Evolutionary conservation across 176 grass and related monocot species (phyloP).

Genomic region (Musa acuminata): DNA sequence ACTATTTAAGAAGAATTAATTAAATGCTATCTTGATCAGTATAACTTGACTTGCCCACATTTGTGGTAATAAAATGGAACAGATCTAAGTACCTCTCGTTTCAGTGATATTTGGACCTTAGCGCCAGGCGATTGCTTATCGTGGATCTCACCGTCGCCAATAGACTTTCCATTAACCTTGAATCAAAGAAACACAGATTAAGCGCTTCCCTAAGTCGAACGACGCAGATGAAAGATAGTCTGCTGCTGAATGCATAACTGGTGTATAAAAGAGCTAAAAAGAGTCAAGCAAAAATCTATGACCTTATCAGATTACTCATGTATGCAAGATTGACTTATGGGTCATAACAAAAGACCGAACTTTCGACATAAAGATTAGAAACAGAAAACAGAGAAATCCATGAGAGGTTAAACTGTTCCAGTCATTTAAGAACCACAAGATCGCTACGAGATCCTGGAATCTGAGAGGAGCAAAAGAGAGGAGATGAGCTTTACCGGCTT

Average conservation of each 20-base stretch:
- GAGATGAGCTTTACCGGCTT: conserved; percentile 29
- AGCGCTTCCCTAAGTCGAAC: conserved; percentile 18
- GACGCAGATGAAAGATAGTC: not conserved
- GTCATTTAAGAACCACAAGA: not conserved
- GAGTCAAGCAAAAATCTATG: not conserved
- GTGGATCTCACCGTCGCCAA: conserved; percentile 24
- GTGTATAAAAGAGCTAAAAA: not conserved
- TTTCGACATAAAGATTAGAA: no score
- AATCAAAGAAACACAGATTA: conserved; percentile 26
- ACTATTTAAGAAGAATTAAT: not conserved
- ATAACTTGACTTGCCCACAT: not conserved
- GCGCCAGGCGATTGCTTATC: conserved; percentile 32
- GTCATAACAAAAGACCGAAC: not conserved
- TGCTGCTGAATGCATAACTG: not conserved
- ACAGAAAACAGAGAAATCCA: not conserved
- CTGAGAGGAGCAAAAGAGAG: not conserved
- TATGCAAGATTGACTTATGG: not conserved
- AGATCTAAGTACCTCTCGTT: conserved; percentile 55
- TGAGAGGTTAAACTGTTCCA: not conserved
- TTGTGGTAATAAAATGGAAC: not conserved
- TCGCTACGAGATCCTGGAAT: not conserved
- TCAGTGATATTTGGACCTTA: conserved; percentile 46
- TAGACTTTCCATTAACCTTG: conserved; percentile 42
- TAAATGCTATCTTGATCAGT: not conserved
- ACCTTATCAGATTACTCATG: not conserved